Conservation (phyloP, 495 filamentous ascomycete genomes). For the Acidomyces sp. region DNA sequence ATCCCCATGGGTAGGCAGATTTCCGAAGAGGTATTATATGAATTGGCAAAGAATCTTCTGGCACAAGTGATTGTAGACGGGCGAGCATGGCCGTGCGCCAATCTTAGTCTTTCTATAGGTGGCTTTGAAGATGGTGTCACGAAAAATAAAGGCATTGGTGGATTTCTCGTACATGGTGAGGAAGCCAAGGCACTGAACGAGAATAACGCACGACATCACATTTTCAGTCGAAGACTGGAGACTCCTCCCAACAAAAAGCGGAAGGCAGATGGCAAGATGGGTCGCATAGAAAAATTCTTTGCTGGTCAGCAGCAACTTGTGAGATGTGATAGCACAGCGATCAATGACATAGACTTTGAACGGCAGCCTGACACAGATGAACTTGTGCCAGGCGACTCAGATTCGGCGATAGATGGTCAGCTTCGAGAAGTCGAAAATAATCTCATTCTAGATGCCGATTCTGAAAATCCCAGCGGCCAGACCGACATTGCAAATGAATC, state of each 20-base stretch:
- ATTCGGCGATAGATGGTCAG: too few relatives aligned
- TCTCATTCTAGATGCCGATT: not conserved
- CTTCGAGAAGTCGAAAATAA: too few relatives aligned
- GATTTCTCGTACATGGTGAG: conserved; percentile 69
- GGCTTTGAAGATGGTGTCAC: conserved; percentile 80
- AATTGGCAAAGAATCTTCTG: conserved; percentile 62
- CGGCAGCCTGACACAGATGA: not conserved
- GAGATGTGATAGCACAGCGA: conserved; percentile 7
- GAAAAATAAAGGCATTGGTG: conserved; percentile 73
- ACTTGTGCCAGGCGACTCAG: not conserved
- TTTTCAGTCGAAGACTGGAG: not conserved
- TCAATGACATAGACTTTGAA: conserved; percentile 12
- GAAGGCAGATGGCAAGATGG: conserved; percentile 38
- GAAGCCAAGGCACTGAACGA: conserved; percentile 44
- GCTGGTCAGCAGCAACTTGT: conserved; percentile 2
- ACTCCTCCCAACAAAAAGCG: conserved; percentile 24
- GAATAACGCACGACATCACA: conserved; percentile 15
- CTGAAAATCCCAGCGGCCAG: not conserved
- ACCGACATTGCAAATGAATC: not conserved
- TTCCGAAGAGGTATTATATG: conserved; percentile 59
- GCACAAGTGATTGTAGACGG: conserved; percentile 66
- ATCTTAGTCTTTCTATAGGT: conserved; percentile 70
- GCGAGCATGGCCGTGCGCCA: conserved; percentile 71
- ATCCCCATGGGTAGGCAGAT: conserved; percentile 66
- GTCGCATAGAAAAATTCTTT: conserved; percentile 49